Evolutionary conservation across 2,329 filamentous ascomycete genomes (phyloP).

Genomic region (Bertia moriformis): DNA sequence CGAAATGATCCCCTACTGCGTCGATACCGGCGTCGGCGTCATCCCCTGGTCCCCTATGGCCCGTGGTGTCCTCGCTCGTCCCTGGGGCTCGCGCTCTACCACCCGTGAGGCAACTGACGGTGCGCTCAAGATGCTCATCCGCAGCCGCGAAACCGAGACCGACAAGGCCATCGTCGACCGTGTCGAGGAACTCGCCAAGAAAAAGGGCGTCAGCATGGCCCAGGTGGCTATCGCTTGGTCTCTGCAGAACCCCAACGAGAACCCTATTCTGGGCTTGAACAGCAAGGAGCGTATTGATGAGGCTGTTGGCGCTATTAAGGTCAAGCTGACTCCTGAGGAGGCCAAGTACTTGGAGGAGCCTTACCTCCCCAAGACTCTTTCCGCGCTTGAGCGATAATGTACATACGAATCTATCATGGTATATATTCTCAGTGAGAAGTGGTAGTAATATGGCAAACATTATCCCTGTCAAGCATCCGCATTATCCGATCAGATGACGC

Average conservation of each 20-base stretch:
- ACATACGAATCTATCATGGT: too few relatives aligned
- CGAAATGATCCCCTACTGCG: slow-evolving; percentile 22
- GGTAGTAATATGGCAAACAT: too few relatives aligned
- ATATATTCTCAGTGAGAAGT: too few relatives aligned
- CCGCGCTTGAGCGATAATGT: neutral
- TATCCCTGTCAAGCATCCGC: too few relatives aligned
- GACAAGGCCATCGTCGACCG: slow-evolving; percentile 1
- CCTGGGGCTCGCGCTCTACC: slow-evolving; percentile 23
- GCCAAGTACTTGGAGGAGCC: slow-evolving; percentile 31
- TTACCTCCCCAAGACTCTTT: slow-evolving; percentile 23
- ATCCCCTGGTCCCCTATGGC: slow-evolving; percentile 24
- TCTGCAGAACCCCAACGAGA: neutral
- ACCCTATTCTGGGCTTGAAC: slow-evolving; percentile 3
- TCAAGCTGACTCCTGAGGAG: slow-evolving; percentile 28
- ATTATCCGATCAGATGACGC: too few relatives aligned
- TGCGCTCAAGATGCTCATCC: slow-evolving; percentile 22
- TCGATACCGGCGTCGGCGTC: slow-evolving; percentile 17
- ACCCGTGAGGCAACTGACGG: slow-evolving; percentile 26
- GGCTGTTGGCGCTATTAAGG: slow-evolving; percentile 18
- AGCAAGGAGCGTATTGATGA: slow-evolving; percentile 30
- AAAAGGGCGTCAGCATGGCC: neutral
- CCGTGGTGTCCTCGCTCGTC: slow-evolving; percentile 28
- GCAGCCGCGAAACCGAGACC: slow-evolving; percentile 15
- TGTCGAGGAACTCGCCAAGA: neutral
- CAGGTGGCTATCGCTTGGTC: slow-evolving; percentile 1